Percentiles rank a stretch among this genome's conserved stretches.
These are phyloP conservation scores for Hymenoscyphus linearis DNA, from an alignment of 2,329 filamentous ascomycete species.

Conservation along the genomic window DNA sequence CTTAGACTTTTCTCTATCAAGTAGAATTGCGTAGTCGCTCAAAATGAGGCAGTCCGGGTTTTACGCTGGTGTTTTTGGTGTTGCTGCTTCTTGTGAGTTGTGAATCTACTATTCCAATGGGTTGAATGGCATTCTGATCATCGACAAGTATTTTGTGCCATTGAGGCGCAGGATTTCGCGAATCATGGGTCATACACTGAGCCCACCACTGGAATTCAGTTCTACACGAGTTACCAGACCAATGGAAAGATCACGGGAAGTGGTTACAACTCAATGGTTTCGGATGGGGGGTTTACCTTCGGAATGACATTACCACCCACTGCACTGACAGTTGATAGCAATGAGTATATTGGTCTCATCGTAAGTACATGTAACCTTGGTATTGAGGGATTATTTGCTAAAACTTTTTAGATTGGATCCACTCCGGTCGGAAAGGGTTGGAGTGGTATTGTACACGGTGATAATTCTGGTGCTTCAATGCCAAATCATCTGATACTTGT, in stretches of 20 bases:
- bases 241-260: slow-evolving; percentile 34
- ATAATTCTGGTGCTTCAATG: slow-evolving; percentile 42
- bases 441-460: slow-evolving; percentile 52
- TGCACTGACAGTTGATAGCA: slow-evolving; percentile 41
- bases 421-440: slow-evolving; percentile 44
- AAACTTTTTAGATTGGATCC: slow-evolving; percentile 34
- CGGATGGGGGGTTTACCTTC: slow-evolving; percentile 42
- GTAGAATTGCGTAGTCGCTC: neutral
- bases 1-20: neutral
- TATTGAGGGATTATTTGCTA: neutral
- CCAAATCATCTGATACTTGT: slow-evolving; percentile 51
- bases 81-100: slow-evolving; percentile 23
- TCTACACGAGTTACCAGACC: slow-evolving; percentile 44
- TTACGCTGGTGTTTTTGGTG: slow-evolving; percentile 19
- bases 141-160: slow-evolving; percentile 16
- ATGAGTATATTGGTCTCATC: slow-evolving; percentile 55
- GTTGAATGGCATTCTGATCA: slow-evolving; percentile 7
- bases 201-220: slow-evolving; percentile 46
- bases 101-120: neutral
- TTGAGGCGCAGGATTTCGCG: slow-evolving; percentile 28
- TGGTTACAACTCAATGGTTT: slow-evolving; percentile 26
- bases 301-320: slow-evolving; percentile 49
- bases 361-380: slow-evolving; percentile 33
- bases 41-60: slow-evolving; percentile 24
- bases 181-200: slow-evolving; percentile 37